Evolutionary conservation across 2,329 filamentous ascomycete genomes (phyloP), one percentile per base, ranked within the genome.

Genomic region (Cercospora beticola): DNA sequence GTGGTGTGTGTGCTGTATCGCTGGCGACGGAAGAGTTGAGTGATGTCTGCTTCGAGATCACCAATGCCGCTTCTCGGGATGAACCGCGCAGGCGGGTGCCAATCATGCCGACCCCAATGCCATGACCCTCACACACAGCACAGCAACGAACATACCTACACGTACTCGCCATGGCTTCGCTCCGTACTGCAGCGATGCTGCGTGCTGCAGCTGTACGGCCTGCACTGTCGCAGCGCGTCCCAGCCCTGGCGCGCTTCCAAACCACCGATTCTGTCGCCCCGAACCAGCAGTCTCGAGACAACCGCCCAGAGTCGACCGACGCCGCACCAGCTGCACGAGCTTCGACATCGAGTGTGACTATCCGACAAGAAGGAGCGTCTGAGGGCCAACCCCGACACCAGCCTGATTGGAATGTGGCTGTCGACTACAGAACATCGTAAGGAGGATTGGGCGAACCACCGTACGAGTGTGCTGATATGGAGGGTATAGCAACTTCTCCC

Each of bases 381-480:
- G 81, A 86, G 75, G 84, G 82, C 69, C 82, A 84, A 77, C 79
- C 85, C 73, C 85, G 84, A 73, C 92, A 95, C 79, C 86, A 91
- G 75, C 93, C 92, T 70, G 90, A 97, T 79, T 97, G 96, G 80
- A 86, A 87, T 73, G 90, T 90, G 54, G 89, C 89, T 62, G 86
- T 92, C 75, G 94, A 98, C 82, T 94, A 93, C 82, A 92, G 92
- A 71, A 96, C 93, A 73, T 97, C 94, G 94, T 97, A 87, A 79
- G 90, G 62, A 70, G 43, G 52, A 14, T 1, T 57, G 40, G 49
- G 70, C 46, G 54, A 33, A 9, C 3, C 18, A 66, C 59, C 23
- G 12, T 46, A 52, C 18, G 40, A 64, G 28, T 65, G 71, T 54
- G 66, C 61, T 81, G 72, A 81, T 74, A 58, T 67, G 28, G 26